Evolutionary conservation across 192 early-diverging fungal genomes (phyloP), one percentile per base, ranked within the genome.

Genomic region (Entophlyctis luteolus): DNA sequence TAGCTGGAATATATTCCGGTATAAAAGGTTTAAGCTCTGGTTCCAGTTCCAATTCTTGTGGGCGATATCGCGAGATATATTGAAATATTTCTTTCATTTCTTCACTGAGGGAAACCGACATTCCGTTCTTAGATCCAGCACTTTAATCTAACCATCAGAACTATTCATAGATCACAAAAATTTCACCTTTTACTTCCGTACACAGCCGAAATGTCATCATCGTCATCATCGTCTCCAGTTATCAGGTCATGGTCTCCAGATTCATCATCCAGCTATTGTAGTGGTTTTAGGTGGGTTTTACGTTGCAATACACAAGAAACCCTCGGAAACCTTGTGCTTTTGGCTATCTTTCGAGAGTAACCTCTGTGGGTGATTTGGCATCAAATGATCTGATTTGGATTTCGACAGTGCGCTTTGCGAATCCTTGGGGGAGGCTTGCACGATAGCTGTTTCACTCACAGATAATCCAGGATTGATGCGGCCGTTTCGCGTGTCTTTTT

Each of bases 1-100:
- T 83, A 3, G 81, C 75, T 2, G 85, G 84, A 54, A 86, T 83
- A 50, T 67, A 84, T 42, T 86, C 85, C 8, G 85, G 85, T 22
- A 86, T 67, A 55, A 86, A 86, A 4, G 79, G 71, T 55, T 81
- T 76, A 14, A 86, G 47, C 54, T 77, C 59, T 1, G 79, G 72
- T 25, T 86, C 81, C 14, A 86, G 68, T 10, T 86, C 84, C 1
- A 71, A 71, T 28, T 86, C 77, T 28, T 83, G 75, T 28, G 84
- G 84, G 65, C 72, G 72, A 58, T 81, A 86, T 32, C 74, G 70
- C 2, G 42, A 34, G 42, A 86, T 79, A 59, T 77, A 84, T 33
- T 78, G 67, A 36, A 86, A 79, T 31, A 86, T 66, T 57, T 81
- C 77, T 25, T 77, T 66, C 36, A 86, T 53, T 29, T 86, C 84